Percentiles rank a stretch among this genome's conserved stretches.
Conservation (phyloP, 2,329 filamentous ascomycete genomes). For the Fusarium avenaceum region DNA sequence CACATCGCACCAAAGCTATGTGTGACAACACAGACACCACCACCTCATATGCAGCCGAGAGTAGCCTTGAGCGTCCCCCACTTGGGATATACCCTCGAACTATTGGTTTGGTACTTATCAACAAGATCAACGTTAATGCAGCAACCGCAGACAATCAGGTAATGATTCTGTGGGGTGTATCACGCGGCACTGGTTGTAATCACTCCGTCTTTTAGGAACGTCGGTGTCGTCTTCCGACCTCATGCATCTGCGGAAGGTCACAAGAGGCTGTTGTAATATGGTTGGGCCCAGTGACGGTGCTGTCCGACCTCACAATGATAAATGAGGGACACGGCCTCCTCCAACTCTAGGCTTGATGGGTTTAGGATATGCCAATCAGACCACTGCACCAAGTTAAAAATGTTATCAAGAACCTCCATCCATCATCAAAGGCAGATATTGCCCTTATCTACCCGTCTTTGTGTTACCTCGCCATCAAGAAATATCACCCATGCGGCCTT, state of each 20-base stretch:
- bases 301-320: background rate
- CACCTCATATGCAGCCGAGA: background rate
- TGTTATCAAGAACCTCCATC: conserved; percentile 5
- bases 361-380: accelerated
- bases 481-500: conserved; percentile 11
- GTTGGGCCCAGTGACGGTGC: background rate
- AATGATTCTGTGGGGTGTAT: background rate
- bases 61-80: conserved; percentile 15
- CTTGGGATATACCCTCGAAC: background rate
- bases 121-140: conserved; percentile 26
- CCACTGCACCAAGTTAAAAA: background rate
- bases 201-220: conserved; percentile 13
- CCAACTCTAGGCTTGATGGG: too few relatives aligned
- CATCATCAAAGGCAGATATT: background rate
- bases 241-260: background rate
- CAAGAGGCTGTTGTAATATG: background rate
- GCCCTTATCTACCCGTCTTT: background rate
- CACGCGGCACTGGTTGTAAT: background rate
- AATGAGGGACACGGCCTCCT: background rate
- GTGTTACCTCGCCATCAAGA: background rate
- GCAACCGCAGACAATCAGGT: background rate
- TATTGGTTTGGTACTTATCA: conserved; percentile 18
- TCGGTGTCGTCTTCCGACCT: conserved; percentile 22
- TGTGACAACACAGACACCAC: conserved; percentile 7
- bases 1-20: background rate